Base-by-base conservation (phyloP, 495 filamentous ascomycete genomes). In the Bacidia gigantensis region DNA sequence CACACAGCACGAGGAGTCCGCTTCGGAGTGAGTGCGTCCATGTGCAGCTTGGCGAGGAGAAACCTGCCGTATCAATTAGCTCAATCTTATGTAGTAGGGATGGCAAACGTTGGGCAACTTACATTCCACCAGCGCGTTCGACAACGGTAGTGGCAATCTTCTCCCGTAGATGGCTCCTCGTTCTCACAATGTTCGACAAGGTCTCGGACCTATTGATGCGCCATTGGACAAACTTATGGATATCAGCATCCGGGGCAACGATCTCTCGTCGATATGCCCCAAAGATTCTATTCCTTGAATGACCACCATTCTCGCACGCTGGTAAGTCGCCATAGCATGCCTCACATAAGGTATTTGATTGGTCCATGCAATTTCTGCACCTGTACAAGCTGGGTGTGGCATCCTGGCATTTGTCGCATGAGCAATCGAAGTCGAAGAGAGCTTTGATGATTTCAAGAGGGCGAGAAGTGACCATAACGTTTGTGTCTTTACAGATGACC, bases 41-140 rank as follows among this genome's bases (percentile, higher is more conserved):
- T 52, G 55, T 76, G 63, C 0, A 81, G 64, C 14, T 59, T 62
- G n/a, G 75, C 74, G 21, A 82, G 65, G 1, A 80, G 66, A 53
- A 81, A 80, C 72, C 75, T 72, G 35, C 14, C 26, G 1, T 44
- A 11, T 44, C 11, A n/a, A n/a, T 35, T 14, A 35, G 29, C 29
- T 35, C 14, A 7, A n/a, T n/a, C n/a, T n/a, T n/a, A n/a, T n/a
- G n/a, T n/a, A n/a, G n/a, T n/a, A n/a, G n/a, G n/a, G n/a, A n/a
- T n/a, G n/a, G n/a, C n/a, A n/a, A n/a, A 14, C 29, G 5, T 35
- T 7, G 29, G 14, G 2, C 11, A 17, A 52, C 62, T 49, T 58
- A 64, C 62, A 64, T 63, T 47, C 62, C 62, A 14, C 59, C 54
- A 3, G 55, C 55, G 38, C 52, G 56, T 26, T 57, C 17, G 32